These are phyloP conservation scores for Auriscalpium orientale DNA, from an alignment of 768 basidiomycete species.

Conservation along the genomic window DNA sequence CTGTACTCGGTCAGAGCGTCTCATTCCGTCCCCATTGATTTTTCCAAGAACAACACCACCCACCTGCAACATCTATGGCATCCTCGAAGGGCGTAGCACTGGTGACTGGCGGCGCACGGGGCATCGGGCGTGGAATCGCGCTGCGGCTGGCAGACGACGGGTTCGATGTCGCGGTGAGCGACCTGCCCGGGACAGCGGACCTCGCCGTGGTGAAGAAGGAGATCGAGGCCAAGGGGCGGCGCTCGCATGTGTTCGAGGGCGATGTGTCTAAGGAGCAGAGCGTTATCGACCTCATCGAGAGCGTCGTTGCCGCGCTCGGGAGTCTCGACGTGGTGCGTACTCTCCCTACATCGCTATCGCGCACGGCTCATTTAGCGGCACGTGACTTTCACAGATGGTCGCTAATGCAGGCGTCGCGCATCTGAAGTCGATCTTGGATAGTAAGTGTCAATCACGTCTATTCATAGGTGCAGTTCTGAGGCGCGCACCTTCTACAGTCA, in stretches of 20 bases:
- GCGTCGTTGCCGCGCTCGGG: constrained; percentile 17
- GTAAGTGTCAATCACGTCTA: constrained; percentile 6
- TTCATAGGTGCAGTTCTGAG: background rate
- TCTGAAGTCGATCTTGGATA: constrained; percentile 10
- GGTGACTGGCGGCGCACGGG: constrained; percentile 13
- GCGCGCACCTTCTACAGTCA: background rate
- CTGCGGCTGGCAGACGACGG: constrained; percentile 28
- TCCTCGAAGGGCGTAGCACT: background rate
- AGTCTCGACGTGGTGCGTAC: constrained; percentile 26
- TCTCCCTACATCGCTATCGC: too few relatives aligned
- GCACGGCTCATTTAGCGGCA: too few relatives aligned
- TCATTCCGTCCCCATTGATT: too few relatives aligned
- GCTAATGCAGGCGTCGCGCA: constrained; percentile 19
- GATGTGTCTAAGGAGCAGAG: constrained; percentile 14
- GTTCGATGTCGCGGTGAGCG: constrained; percentile 25
- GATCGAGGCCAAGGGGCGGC: constrained; percentile 10
- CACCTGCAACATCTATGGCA: too few relatives aligned
- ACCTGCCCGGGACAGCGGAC: constrained; percentile 20
- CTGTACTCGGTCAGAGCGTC: too few relatives aligned
- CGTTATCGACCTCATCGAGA: constrained; percentile 19
- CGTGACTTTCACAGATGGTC: constrained; percentile 14
- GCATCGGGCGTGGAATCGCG: constrained; percentile 24
- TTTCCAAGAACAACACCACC: too few relatives aligned
- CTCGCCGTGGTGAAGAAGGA: constrained; percentile 21
- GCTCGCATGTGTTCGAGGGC: constrained; percentile 13